Evolutionary conservation across 495 filamentous ascomycete genomes (phyloP).

Genomic region (Lophiotrema nucula): DNA sequence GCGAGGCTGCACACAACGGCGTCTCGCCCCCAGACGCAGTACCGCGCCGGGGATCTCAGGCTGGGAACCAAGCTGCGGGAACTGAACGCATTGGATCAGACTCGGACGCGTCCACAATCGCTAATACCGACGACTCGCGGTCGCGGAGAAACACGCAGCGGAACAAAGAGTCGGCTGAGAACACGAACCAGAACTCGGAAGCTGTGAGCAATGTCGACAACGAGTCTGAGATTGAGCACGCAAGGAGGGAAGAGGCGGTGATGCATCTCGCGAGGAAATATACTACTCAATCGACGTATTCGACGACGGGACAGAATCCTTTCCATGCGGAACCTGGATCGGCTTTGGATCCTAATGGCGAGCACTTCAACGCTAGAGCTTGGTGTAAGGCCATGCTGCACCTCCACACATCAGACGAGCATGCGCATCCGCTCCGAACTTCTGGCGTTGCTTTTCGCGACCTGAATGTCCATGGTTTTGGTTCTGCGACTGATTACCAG

Average conservation of each 20-base stretch:
- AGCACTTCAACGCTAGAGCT: slow-evolving; percentile 58
- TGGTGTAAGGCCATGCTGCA: slow-evolving; percentile 56
- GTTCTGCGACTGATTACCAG: slow-evolving; percentile 50
- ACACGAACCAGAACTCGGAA: slow-evolving; percentile 16
- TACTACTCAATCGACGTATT: slow-evolving; percentile 35
- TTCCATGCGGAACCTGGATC: slow-evolving; percentile 48
- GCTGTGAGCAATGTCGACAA: slow-evolving; percentile 5
- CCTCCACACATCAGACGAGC: slow-evolving; percentile 36
- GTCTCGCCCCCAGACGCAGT: slow-evolving; percentile 4
- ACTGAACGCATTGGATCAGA: slow-evolving; percentile 9
- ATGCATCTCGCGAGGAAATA: slow-evolving; percentile 36
- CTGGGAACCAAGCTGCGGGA: background rate
- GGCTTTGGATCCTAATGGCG: slow-evolving; percentile 54
- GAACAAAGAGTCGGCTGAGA: background rate
- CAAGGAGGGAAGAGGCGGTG: slow-evolving; percentile 35
- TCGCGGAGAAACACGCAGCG: slow-evolving; percentile 10
- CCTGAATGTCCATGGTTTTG: slow-evolving; percentile 52
- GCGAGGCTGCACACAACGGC: slow-evolving; percentile 9
- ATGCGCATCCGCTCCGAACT: slow-evolving; percentile 36
- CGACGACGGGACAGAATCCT: slow-evolving; percentile 32
- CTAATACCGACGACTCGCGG: slow-evolving; percentile 3
- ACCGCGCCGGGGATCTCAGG: background rate
- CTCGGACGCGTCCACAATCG: slow-evolving; percentile 26
- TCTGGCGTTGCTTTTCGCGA: slow-evolving; percentile 49
- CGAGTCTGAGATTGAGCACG: slow-evolving; percentile 8